Conservation (phyloP, 2,329 filamentous ascomycete genomes). For the Neopestalotiopsis clavispora region DNA sequence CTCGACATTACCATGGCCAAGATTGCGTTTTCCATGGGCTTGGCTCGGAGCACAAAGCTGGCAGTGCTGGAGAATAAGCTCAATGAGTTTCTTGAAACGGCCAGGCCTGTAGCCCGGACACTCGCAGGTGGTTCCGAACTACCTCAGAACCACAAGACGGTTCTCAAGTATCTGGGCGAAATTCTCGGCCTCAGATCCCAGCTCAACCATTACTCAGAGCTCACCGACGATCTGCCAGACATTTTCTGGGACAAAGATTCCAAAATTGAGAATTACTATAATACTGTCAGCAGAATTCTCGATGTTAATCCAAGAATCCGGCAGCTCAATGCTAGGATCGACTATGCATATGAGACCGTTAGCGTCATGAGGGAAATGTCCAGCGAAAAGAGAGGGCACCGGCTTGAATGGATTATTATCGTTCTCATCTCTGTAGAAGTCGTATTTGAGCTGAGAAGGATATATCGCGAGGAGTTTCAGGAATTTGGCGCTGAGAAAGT, state of each 20-base stretch:
- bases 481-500: not conserved
- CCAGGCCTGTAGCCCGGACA: conserved; percentile 78
- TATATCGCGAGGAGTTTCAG: conserved; percentile 16
- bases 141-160: conserved; percentile 74
- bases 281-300: conserved; percentile 86
- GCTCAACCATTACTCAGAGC: conserved; percentile 94
- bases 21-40: conserved; percentile 93
- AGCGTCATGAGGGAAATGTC: conserved; percentile 85
- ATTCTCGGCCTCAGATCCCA: conserved; percentile 87
- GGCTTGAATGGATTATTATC: conserved; percentile 96
- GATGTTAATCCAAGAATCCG: conserved; percentile 93
- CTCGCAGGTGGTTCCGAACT: conserved; percentile 65
- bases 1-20: conserved; percentile 79
- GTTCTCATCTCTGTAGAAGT: conserved; percentile 92
- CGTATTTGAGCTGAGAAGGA: conserved; percentile 70
- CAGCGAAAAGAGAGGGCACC: conserved; percentile 86
- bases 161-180: conserved; percentile 92
- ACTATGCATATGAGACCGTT: conserved; percentile 95
- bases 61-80: conserved; percentile 87
- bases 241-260: conserved; percentile 98
- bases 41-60: conserved; percentile 91
- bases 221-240: conserved; percentile 93
- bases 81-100: conserved; percentile 84
- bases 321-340: conserved; percentile 94
- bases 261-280: conserved; percentile 91